These are phyloP conservation scores for Pythium guiyangense DNA, from an alignment of 352 stramenopile species.

Conservation along the genomic window DNA sequence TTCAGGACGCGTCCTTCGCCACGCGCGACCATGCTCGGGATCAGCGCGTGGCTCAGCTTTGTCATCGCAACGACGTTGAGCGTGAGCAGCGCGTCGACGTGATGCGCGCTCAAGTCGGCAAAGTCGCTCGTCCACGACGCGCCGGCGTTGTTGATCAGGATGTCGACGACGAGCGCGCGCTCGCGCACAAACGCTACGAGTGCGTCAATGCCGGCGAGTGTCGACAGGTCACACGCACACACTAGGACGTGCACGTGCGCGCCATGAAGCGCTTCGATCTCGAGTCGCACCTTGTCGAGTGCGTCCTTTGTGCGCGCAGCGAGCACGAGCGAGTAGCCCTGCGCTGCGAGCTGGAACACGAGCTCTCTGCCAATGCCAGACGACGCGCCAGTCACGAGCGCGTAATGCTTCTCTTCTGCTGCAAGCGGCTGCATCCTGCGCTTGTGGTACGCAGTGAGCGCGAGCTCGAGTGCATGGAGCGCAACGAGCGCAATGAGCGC, in stretches of 20 bases:
- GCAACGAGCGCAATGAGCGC: no score
- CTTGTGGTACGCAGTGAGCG: conserved; percentile 56
- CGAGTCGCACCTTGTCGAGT: conserved; percentile 57
- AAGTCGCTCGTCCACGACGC: conserved; percentile 40
- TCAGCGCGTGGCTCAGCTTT: conserved; percentile 55
- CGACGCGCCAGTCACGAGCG: conserved; percentile 71
- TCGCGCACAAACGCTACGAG: conserved; percentile 50
- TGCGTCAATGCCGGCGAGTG: conserved; percentile 35
- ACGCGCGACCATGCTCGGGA: conserved; percentile 70
- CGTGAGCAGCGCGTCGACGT: conserved; percentile 59
- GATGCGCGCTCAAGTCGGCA: conserved; percentile 21
- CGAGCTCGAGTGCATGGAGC: conserved; percentile 29
- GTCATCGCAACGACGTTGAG: conserved; percentile 66
- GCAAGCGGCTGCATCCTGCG: conserved; percentile 48
- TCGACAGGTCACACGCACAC: conserved; percentile 58
- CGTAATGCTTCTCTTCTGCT: conserved; percentile 49
- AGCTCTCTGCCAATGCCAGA: conserved; percentile 72
- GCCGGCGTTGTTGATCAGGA: conserved; percentile 84
- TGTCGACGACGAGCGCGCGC: conserved; percentile 66
- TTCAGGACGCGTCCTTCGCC: conserved; percentile 75
- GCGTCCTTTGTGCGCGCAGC: conserved; percentile 48
- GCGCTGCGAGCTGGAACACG: conserved; percentile 70
- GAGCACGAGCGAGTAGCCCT: conserved; percentile 78
- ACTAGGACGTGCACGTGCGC: conserved; percentile 49
- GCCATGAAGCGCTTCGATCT: conserved; percentile 72